These are phyloP conservation scores for Quercus rubra DNA, from an alignment of 306 rosid species.

Conservation along the genomic window DNA sequence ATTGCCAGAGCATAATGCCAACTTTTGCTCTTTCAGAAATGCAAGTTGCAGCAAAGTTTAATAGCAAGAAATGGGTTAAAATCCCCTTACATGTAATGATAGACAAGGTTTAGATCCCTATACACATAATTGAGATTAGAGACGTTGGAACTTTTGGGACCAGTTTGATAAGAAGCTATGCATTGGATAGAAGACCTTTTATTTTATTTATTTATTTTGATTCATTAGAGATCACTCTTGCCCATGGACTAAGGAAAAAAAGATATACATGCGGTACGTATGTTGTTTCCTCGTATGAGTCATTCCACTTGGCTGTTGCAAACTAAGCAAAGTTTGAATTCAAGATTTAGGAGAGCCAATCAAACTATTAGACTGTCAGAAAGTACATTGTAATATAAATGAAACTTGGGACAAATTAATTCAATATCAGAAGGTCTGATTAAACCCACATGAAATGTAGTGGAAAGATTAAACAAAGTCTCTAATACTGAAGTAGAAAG, in stretches of 20 bases:
- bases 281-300: constrained; percentile 1
- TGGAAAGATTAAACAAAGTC: background rate
- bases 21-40: background rate
- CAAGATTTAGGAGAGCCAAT: background rate
- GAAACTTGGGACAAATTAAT: background rate
- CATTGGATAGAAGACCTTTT: background rate
- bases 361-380: background rate
- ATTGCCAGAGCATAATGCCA: background rate
- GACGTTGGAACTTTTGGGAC: background rate
- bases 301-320: background rate
- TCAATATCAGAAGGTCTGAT: background rate
- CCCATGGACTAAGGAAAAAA: background rate
- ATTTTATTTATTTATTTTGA: background rate
- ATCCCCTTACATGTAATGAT: background rate
- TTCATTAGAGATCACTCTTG: background rate
- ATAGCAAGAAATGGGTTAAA: background rate
- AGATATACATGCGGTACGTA: too few species aligned
- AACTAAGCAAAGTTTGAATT: background rate
- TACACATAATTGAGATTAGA: background rate
- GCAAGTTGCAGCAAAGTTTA: background rate
- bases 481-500: too few species aligned
- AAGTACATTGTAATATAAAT: background rate
- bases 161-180: background rate
- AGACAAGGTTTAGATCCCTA: background rate
- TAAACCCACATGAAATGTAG: background rate